Evolutionary conservation across 495 filamentous ascomycete genomes (phyloP), one percentile per base, ranked within the genome.

Genomic region (Sphaerosporella brunnea): DNA sequence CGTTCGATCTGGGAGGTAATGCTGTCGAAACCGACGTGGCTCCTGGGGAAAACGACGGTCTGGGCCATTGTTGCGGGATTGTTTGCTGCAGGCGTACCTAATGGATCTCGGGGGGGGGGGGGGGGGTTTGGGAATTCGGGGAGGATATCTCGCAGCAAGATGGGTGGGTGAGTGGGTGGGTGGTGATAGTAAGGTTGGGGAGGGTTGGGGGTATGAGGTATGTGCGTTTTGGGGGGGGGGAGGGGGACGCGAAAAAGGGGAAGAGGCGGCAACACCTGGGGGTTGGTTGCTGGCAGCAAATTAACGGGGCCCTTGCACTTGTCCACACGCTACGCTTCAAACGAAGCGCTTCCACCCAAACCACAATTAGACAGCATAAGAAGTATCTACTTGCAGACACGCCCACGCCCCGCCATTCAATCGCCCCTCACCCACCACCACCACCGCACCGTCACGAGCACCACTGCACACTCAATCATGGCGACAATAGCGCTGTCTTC

Each of bases 1-100:
- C 82, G 79, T 75, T 97, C 88, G 58, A 96, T 95, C 70, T 96
- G 87, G 28, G 78, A 82, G 49, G 87, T 94, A 68, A 96, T 95
- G 69, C 90, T 95, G 71, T 97, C 87, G 70, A 96, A 94, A 75
- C 92, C 87, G 68, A 96, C 90, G 73, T 96, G 88, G 77, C 79
- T 90, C 63, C 84, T 77, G 60, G 90, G 90, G 65, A 84, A 93
- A 58, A 96, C 82, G 74, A 63, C 52, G 52, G 62, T 58, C 63
- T 65, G 52, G 66, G 56, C 67, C 69, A 72, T 73, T 48, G 40
- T 36, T n/a, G n/a, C n/a, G n/a, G n/a, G n/a, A n/a, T n/a, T n/a
- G n/a, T n/a, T n/a, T n/a, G n/a, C n/a, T n/a, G n/a, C n/a, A n/a
- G n/a, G n/a, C n/a, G n/a, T n/a, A n/a, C n/a, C n/a, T n/a, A n/a